Evolutionary conservation across 2,329 filamentous ascomycete genomes (phyloP).

Genomic region (Cephalotrichum gorgonifer): DNA sequence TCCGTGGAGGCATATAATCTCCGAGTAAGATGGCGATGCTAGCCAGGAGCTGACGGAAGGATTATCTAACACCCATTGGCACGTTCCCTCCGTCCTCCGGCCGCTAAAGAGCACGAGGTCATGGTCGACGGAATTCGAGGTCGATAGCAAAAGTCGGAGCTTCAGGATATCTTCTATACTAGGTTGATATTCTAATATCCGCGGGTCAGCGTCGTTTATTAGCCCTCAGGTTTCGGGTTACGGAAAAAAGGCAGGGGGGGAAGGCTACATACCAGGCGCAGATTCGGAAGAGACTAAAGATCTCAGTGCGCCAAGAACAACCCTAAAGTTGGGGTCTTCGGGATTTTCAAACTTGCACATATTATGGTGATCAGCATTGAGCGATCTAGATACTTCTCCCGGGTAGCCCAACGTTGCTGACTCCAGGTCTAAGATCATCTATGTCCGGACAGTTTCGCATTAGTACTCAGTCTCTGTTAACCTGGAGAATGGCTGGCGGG

Average conservation of each 20-base stretch:
- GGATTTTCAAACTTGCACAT: not conserved
- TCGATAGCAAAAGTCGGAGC: not conserved
- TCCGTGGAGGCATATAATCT: not conserved
- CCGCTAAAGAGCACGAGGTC: not conserved
- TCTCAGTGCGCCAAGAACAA: not conserved
- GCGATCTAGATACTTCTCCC: not conserved
- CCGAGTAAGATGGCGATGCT: not conserved
- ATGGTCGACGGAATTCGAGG: not conserved
- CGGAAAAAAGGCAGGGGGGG: not conserved
- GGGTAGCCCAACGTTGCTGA: not conserved
- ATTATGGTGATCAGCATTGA: not conserved
- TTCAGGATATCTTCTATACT: not conserved
- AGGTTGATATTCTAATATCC: not conserved
- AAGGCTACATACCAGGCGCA: not conserved
- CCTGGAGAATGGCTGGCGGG: not conserved
- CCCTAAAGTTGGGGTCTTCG: not conserved
- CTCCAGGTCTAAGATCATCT: not conserved
- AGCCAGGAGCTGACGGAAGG: not conserved
- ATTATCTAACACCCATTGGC: not conserved
- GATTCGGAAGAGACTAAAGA: not conserved
- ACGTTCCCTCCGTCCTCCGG: not conserved
- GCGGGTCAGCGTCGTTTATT: not conserved
- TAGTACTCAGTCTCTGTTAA: too few relatives aligned
- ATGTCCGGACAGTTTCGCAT: not conserved
- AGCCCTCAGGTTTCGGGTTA: not conserved